Conservation (phyloP, 1,139 yeast species). For the Meyerozyma guilliermondii region DNA sequence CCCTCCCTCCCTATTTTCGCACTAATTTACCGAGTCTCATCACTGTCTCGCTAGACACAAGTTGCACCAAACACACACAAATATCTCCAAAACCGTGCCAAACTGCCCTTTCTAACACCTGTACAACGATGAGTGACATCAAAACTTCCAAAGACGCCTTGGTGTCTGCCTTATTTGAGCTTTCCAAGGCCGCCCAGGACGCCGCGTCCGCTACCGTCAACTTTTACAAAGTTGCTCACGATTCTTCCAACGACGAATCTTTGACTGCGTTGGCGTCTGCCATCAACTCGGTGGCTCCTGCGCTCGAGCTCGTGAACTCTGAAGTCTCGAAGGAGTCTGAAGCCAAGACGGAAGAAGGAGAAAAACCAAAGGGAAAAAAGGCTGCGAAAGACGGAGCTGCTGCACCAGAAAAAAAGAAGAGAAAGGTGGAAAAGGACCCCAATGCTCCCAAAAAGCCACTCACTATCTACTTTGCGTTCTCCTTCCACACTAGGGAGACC, state of each 20-base stretch:
- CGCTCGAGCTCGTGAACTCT: slow-evolving; percentile 1
- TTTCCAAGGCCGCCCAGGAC: slow-evolving; percentile 76
- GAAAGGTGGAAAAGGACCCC: slow-evolving; percentile 45
- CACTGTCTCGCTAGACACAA: background rate
- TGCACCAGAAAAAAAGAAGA: slow-evolving; percentile 38
- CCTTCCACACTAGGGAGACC: slow-evolving; percentile 57
- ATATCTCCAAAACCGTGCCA: background rate
- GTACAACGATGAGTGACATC: slow-evolving; percentile 25
- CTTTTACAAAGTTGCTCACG: slow-evolving; percentile 55
- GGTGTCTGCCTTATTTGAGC: slow-evolving; percentile 72
- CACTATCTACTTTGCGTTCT: slow-evolving; percentile 78
- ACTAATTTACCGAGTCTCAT: background rate
- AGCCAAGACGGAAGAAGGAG: background rate
- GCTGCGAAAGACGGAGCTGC: background rate
- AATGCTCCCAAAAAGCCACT: slow-evolving; percentile 64
- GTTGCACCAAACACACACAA: background rate
- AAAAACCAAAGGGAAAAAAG: background rate
- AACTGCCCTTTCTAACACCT: background rate
- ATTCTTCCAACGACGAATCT: slow-evolving; percentile 25
- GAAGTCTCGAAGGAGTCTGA: background rate
- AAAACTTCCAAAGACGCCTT: slow-evolving; percentile 47
- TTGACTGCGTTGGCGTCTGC: slow-evolving; percentile 32
- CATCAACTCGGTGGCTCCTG: slow-evolving; percentile 17
- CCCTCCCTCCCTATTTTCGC: background rate
- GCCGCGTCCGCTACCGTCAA: slow-evolving; percentile 75